Base-by-base conservation (phyloP, 208 protist species). In the Trypanosoma brucei region DNA sequence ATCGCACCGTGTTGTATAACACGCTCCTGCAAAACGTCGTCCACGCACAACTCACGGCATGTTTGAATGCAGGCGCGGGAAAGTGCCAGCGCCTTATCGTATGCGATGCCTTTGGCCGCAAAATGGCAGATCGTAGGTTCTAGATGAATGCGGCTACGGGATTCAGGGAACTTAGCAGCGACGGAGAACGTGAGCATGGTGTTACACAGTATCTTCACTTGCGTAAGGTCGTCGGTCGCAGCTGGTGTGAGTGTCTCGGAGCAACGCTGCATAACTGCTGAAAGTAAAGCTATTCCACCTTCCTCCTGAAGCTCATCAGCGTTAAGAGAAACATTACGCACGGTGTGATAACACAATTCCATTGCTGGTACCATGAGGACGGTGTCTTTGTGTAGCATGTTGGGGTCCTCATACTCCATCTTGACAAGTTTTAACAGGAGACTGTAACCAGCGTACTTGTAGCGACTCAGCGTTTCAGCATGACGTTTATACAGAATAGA, bases 381-480 rank as follows among this genome's bases (percentile, higher is more conserved):
- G 37, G 83, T 68, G 4, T 81, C 73, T 62, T 91, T 91, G 35
- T 72, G 49, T 49, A 96, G 76, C 65, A 93, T 86, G 13, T 84
- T 57, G 0, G 71, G 56, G 34, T 88, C 80, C 0, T 65, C 76
- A 13, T 80, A 72, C 71, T 98, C 91, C 6, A 75, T 69, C 14
- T 72, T 56, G 13, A 98, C 79, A 9, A 95, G 81, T 50, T 69
- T 62, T 45, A 97, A 70, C 31, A 98, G 82, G 56, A 97, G 74
- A 13, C 64, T 71, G 72, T 98, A 98, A 6, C 94, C 96, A 13
- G 96, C 83, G 68, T 98, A 98, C 75, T 98, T 98, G 84, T 97
- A 98, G 37, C 72, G 67, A 33, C 58, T 53, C 37, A 98, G 76
- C 11, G 76, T 62, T 9, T 84, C 70, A 50, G 68, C 78, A 70